phyloP scores from a whole-genome alignment of 2,329 filamentous ascomycete genomes.

The Ascochyta pisi region DNA sequence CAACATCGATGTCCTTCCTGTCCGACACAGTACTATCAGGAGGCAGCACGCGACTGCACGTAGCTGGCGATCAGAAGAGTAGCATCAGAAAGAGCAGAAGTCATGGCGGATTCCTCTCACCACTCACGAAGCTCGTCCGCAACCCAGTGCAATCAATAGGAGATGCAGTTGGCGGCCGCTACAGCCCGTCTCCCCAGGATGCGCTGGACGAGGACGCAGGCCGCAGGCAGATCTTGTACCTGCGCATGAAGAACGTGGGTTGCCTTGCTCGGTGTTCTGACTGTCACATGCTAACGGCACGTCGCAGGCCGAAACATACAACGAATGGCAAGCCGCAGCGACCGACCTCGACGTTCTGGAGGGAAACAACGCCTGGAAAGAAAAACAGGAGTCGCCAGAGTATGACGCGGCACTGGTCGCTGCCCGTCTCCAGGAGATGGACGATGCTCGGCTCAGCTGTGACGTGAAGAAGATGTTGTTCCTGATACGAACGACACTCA shows the following conservation, averaged over 20 bases:
- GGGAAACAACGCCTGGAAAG: constrained; percentile 82
- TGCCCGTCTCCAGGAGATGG: constrained; percentile 73
- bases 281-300: constrained; percentile 37
- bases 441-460: constrained; percentile 73
- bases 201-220: constrained; percentile 19
- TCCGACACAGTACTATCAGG: constrained; percentile 43
- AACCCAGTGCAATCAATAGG: constrained; percentile 41
- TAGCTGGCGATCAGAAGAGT: constrained; percentile 22
- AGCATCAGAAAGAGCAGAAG: constrained; percentile 35
- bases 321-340: constrained; percentile 79
- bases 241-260: constrained; percentile 71
- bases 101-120: constrained; percentile 42
- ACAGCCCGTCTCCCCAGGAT: constrained; percentile 24
- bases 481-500: constrained; percentile 79
- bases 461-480: constrained; percentile 81
- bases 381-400: constrained; percentile 68
- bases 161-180: constrained; percentile 16
- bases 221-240: constrained; percentile 66
- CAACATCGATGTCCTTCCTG: constrained; percentile 45
- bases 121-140: constrained; percentile 46
- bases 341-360: constrained; percentile 79
- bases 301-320: constrained; percentile 68
- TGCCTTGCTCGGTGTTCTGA: constrained; percentile 19
- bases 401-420: constrained; percentile 76
- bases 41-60: constrained; percentile 41